A percentile compares a stretch with the other conserved stretches of the same genome.
These are phyloP conservation scores for Sclerospora graminicola DNA, from an alignment of 352 stramenopile genomes.

Conservation along the genomic window DNA sequence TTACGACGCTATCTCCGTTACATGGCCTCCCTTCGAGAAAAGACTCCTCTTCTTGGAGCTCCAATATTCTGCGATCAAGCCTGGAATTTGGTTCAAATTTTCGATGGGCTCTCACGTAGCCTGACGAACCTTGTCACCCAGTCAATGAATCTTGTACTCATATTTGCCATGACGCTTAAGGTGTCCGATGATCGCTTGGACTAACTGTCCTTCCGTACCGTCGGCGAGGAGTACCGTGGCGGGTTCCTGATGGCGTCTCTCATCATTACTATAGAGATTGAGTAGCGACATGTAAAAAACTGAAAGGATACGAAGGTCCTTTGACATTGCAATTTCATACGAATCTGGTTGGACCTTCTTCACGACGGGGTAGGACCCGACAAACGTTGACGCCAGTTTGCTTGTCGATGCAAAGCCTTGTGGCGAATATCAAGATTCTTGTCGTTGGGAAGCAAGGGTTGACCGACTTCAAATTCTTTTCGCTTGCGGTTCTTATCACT, in stretches of 20 bases:
- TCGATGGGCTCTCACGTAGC: conserved; percentile 5
- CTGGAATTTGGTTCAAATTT: conserved; percentile 7
- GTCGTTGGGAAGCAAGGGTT: neutral
- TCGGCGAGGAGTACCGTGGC: conserved; percentile 1
- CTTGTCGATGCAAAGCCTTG: neutral
- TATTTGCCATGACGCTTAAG: neutral
- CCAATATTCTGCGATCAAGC: conserved; percentile 3
- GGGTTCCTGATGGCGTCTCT: neutral
- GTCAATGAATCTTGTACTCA: conserved; percentile 12
- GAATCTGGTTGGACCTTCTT: conserved; percentile 3
- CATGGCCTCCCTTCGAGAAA: neutral
- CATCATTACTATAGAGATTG: conserved; percentile 1
- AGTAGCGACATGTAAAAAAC: conserved; percentile 6
- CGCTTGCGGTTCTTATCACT: neutral
- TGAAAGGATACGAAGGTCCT: neutral
- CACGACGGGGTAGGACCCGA: conserved; percentile 1
- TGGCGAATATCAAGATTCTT: conserved; percentile 5
- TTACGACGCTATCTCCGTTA: neutral
- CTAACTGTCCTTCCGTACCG: conserved; percentile 2
- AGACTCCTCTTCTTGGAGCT: conserved; percentile 1
- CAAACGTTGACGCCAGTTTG: conserved; percentile 3
- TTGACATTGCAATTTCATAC: conserved; percentile 3
- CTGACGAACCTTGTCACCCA: conserved; percentile 3
- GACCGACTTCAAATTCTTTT: conserved; percentile 1
- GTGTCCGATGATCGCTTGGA: conserved; percentile 5